Conservation (phyloP, 805 yeast genomes). For the Candida coleopterorum region DNA sequence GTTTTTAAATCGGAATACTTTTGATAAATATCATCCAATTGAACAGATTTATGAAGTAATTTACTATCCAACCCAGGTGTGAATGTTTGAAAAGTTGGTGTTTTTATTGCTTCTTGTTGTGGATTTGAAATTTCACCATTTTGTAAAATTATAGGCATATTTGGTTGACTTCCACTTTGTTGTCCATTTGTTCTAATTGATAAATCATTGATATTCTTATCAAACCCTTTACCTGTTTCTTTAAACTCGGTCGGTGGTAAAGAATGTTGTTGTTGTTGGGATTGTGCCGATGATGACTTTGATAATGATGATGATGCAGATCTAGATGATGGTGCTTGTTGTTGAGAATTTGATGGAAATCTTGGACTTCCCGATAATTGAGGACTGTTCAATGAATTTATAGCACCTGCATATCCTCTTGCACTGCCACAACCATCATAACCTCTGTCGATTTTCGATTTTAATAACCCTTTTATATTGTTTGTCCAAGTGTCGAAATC, state of each 20-base stretch:
- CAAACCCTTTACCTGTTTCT: constrained; percentile 6
- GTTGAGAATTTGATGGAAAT: constrained; percentile 3
- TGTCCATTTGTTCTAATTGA: constrained; percentile 6
- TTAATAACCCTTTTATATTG: constrained; percentile 26
- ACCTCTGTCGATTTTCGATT: constrained; percentile 39
- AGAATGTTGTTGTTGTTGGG: neutral
- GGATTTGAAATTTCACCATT: constrained; percentile 3
- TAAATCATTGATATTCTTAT: constrained; percentile 13
- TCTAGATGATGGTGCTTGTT: neutral
- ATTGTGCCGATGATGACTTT: constrained; percentile 1
- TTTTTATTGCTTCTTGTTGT: neutral
- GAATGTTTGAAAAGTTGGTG: neutral
- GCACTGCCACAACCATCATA: constrained; percentile 76
- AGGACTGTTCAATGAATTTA: constrained; percentile 46
- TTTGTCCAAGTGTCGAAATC: constrained; percentile 32
- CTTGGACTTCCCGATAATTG: constrained; percentile 9
- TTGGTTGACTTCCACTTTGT: constrained; percentile 4
- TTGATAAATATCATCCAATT: constrained; percentile 39
- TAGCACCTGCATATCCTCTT: constrained; percentile 58
- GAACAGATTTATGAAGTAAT: constrained; percentile 31
- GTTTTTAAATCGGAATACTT: constrained; percentile 35
- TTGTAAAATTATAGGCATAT: constrained; percentile 6
- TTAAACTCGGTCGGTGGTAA: constrained; percentile 1
- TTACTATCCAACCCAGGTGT: neutral
- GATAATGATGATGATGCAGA: constrained; percentile 6